Evolutionary conservation across 176 grass and related monocot species (phyloP).

Genomic region (Carex littledalei): DNA sequence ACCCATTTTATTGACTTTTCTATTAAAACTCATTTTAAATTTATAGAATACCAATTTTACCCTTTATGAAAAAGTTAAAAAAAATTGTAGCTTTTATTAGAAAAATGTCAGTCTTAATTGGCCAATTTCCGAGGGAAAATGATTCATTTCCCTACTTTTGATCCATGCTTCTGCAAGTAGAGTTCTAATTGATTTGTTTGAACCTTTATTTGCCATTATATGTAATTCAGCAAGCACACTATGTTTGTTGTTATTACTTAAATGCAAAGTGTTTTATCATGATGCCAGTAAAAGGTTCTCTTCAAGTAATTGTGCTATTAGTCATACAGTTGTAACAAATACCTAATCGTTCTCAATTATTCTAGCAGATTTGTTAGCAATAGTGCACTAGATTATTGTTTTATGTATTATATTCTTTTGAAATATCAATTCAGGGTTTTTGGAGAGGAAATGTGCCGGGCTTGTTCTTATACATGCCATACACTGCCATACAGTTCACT

Average conservation of each 20-base stretch:
- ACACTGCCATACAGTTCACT: constrained; percentile 93
- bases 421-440: constrained; percentile 59
- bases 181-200: background rate
- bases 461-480: constrained; percentile 93
- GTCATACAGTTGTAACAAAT: background rate
- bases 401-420: background rate
- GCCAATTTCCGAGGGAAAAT: too few relatives aligned
- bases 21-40: too few relatives aligned
- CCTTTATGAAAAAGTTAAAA: too few relatives aligned
- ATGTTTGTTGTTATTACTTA: background rate
- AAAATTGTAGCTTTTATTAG: too few relatives aligned
- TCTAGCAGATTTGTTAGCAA: background rate
- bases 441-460: constrained; percentile 99
- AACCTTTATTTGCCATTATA: background rate
- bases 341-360: background rate
- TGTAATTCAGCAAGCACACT: background rate
- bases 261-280: background rate
- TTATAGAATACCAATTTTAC: too few relatives aligned
- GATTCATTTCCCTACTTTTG: too few relatives aligned
- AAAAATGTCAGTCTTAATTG: too few relatives aligned
- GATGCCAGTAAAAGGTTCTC: too few relatives aligned
- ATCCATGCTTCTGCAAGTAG: background rate
- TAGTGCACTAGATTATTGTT: background rate
- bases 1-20: too few relatives aligned
- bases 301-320: background rate